phyloP scores from a whole-genome alignment of 2,329 filamentous ascomycete genomes.

The Trichoderma koningii region DNA sequence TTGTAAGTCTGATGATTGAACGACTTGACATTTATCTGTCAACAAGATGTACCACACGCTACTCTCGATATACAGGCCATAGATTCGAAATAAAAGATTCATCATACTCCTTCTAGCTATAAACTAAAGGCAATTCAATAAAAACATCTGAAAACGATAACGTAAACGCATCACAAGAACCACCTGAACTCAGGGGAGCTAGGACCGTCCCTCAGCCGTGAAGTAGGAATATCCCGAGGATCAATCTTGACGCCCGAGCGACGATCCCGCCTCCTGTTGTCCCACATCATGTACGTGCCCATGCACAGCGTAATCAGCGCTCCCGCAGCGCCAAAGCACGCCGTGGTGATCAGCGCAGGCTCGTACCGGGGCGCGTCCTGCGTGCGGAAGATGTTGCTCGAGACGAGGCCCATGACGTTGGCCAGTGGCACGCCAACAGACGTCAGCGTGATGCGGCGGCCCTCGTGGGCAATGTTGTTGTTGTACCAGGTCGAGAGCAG shows the following conservation, averaged over 20 bases:
- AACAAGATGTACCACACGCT: slow-evolving; percentile 7
- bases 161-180: slow-evolving; percentile 49
- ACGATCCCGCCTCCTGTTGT: slow-evolving; percentile 55
- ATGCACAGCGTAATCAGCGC: slow-evolving; percentile 56
- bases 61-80: slow-evolving; percentile 6
- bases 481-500: slow-evolving; percentile 70
- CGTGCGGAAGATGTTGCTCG: slow-evolving; percentile 67
- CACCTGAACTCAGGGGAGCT: slow-evolving; percentile 52
- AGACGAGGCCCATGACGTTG: slow-evolving; percentile 74
- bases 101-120: slow-evolving; percentile 13
- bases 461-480: slow-evolving; percentile 80
- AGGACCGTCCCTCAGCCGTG: slow-evolving; percentile 52
- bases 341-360: slow-evolving; percentile 65
- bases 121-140: not conserved
- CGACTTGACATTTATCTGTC: not conserved
- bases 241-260: slow-evolving; percentile 52
- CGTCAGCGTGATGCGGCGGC: slow-evolving; percentile 68
- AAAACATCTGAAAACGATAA: not conserved
- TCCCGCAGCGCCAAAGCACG: slow-evolving; percentile 64
- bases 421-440: slow-evolving; percentile 73
- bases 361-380: slow-evolving; percentile 68
- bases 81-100: not conserved
- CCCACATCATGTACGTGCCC: slow-evolving; percentile 62
- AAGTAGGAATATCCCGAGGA: slow-evolving; percentile 52
- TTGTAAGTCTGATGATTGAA: not conserved